A percentile compares a stretch with the other conserved stretches of the same genome.
These are phyloP conservation scores for Mycogone perniciosa DNA, from an alignment of 2,329 filamentous ascomycete species.

Conservation along the genomic window DNA sequence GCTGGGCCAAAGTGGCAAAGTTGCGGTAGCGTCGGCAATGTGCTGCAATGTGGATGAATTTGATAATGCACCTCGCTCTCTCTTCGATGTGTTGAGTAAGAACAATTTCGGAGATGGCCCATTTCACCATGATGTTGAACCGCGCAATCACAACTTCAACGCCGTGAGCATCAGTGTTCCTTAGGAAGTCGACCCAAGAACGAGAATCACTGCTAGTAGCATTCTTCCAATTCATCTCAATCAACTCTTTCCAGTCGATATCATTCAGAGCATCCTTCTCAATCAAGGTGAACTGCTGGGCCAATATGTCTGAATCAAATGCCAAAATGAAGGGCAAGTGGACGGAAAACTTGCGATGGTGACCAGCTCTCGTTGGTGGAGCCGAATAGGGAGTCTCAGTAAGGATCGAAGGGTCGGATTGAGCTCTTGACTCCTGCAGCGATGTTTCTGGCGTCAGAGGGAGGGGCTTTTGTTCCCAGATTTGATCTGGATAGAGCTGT, in stretches of 20 bases:
- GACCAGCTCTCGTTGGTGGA: slow-evolving; percentile 24
- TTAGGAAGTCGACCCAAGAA: slow-evolving; percentile 78
- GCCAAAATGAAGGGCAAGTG: slow-evolving; percentile 77
- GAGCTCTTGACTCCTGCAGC: slow-evolving; percentile 22
- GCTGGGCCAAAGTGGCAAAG: slow-evolving; percentile 77
- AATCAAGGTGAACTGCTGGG: slow-evolving; percentile 78
- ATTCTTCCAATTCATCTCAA: slow-evolving; percentile 78
- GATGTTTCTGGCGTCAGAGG: slow-evolving; percentile 43
- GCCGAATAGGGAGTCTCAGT: slow-evolving; percentile 32
- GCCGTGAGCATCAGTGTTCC: slow-evolving; percentile 63
- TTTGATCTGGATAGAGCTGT: slow-evolving; percentile 5
- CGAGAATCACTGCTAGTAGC: slow-evolving; percentile 55
- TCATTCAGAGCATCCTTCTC: slow-evolving; percentile 82
- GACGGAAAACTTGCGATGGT: slow-evolving; percentile 37
- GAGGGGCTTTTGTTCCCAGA: slow-evolving; percentile 18
- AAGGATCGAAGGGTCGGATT: slow-evolving; percentile 23
- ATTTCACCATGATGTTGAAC: slow-evolving; percentile 85
- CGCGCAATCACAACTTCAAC: slow-evolving; percentile 80
- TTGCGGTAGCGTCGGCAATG: slow-evolving; percentile 73
- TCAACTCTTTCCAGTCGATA: slow-evolving; percentile 82
- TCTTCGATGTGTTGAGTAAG: slow-evolving; percentile 67
- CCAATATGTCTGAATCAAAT: slow-evolving; percentile 71
- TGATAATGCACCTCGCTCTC: slow-evolving; percentile 69
- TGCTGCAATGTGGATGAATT: slow-evolving; percentile 73
- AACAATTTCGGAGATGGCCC: slow-evolving; percentile 73